A percentile compares a stretch with the other conserved stretches of the same genome.
Evolutionary conservation across 2,329 filamentous ascomycete species (phyloP).

Genomic region (Penicillium sp.): DNA sequence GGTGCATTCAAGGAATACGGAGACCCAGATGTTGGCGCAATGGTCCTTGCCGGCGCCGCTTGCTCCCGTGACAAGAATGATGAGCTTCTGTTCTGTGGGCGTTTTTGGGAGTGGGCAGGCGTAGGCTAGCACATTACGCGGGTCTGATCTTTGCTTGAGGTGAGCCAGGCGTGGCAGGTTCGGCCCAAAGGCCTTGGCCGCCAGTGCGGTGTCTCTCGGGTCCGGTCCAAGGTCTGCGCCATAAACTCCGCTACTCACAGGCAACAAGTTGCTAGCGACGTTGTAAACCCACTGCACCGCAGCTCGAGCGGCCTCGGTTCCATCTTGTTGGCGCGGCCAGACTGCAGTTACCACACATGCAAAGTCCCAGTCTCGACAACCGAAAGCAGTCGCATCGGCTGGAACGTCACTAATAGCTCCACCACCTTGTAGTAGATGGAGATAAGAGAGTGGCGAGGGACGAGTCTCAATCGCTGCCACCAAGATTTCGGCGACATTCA

Average conservation of each 20-base stretch:
- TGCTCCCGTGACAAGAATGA: constrained; percentile 55
- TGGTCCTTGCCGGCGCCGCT: constrained; percentile 60
- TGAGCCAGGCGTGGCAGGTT: constrained; percentile 51
- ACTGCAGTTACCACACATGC: constrained; percentile 64
- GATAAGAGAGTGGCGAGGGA: constrained; percentile 57
- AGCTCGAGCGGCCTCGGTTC: constrained; percentile 38
- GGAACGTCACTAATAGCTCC: constrained; percentile 49
- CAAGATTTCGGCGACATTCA: constrained; percentile 38
- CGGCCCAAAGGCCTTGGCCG: constrained; percentile 55
- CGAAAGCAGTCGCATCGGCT: constrained; percentile 55
- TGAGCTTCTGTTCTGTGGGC: constrained; percentile 43
- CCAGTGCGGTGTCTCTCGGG: constrained; percentile 54
- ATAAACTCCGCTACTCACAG: constrained; percentile 54
- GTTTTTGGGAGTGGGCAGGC: constrained; percentile 53
- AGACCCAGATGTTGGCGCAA: constrained; percentile 55
- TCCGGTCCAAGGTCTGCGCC: constrained; percentile 63
- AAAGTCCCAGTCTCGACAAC: constrained; percentile 63
- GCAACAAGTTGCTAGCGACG: constrained; percentile 48
- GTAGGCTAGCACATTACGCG: constrained; percentile 52
- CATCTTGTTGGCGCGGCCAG: constrained; percentile 52
- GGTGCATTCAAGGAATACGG: constrained; percentile 33
- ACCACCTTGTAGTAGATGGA: constrained; percentile 63
- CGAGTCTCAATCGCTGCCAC: constrained; percentile 47
- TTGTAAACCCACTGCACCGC: constrained; percentile 58
- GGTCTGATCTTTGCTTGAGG: constrained; percentile 54